These are phyloP conservation scores for Phytopythium aichiense DNA, from an alignment of 352 stramenopile genomes.

Conservation along the genomic window DNA sequence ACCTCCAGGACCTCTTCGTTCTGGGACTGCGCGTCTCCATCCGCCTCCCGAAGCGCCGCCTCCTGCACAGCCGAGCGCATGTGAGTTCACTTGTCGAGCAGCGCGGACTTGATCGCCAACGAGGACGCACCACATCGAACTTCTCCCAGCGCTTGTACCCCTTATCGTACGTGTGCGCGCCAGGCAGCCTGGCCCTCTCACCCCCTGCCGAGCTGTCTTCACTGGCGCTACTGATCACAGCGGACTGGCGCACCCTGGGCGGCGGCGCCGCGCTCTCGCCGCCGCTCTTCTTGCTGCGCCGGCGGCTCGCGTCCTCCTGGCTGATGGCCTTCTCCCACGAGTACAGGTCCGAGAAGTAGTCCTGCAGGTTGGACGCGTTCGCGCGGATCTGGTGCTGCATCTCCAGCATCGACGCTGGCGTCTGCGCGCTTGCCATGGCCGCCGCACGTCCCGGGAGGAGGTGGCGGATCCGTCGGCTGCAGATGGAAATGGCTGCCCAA, in stretches of 20 bases:
- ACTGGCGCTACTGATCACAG: not conserved
- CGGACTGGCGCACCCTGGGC: conserved; percentile 13
- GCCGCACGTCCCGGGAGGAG: not conserved
- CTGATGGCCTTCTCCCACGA: conserved; percentile 72
- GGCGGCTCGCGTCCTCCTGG: conserved; percentile 42
- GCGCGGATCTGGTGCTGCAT: conserved; percentile 81
- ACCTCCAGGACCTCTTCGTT: not conserved
- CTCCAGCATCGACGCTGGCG: conserved; percentile 31
- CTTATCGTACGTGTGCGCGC: conserved; percentile 86
- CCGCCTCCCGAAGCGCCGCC: conserved; percentile 37
- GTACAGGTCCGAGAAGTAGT: conserved; percentile 77
- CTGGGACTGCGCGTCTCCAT: conserved; percentile 11
- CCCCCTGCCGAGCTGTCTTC: not conserved
- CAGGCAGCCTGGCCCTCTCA: conserved; percentile 22
- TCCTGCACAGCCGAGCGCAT: conserved; percentile 21
- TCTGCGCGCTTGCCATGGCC: conserved; percentile 1
- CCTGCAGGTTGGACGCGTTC: conserved; percentile 72
- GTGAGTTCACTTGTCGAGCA: not conserved
- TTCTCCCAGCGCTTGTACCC: conserved; percentile 89
- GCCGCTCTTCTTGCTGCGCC: conserved; percentile 20
- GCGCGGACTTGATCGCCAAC: not conserved
- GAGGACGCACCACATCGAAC: conserved; percentile 74
- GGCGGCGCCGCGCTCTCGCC: conserved; percentile 10
- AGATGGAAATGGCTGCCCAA: not conserved
- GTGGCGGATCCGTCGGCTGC: not conserved